Base-by-base conservation (phyloP, 2,329 filamentous ascomycete genomes). In the Colletotrichum tabaci region DNA sequence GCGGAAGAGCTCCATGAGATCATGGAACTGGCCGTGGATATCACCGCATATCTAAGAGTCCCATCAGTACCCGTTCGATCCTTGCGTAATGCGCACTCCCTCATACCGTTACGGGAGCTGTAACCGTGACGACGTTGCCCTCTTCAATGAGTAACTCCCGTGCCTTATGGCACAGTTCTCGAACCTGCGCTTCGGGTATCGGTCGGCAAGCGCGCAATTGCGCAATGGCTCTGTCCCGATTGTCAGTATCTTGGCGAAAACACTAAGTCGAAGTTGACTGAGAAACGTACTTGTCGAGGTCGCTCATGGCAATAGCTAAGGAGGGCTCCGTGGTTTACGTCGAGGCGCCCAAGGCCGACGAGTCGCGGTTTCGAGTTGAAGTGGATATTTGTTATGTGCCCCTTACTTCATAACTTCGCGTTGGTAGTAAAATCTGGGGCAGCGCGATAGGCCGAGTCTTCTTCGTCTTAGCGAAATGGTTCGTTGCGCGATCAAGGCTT, bases 131-230 rank as follows among this genome's bases (percentile, higher is more conserved):
- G 61, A 98, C 96, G 81, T 99, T 98, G 75, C 94, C 96, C 85
- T 99, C 96, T 83, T 98, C 96, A 74, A 99, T 98, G 75, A 99
- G 86, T 66, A 99, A 89, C 85, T 99, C 96, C 74, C 96, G 91
- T 63, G 96, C 96, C 81, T 98, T 98, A 87, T 98, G 96, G 84
- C 96, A 98, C 77, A 99, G 89, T 84, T 99, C 96, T 80, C 96
- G 93, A 73, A 99, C 97, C 85, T 98, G 94, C 50, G 92, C 88
- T 86, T 99, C 96, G 74, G 96, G 96, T 77, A 99, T 99, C 66
- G 96, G 95, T 74, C 95, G 94, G 84, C 96, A 99, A 80, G 95
- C 93, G 86, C 96, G 94, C 80, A 99, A 88, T 84, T 98, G 95
- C 82, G 94, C 93, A 80, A 99, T 99, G 71, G 95, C 95, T 84